A percentile compares a stretch with the other conserved stretches of the same genome.
phyloP scores from a whole-genome alignment of 805 yeast genomes.

The Wickerhamiella spandovensis region DNA sequence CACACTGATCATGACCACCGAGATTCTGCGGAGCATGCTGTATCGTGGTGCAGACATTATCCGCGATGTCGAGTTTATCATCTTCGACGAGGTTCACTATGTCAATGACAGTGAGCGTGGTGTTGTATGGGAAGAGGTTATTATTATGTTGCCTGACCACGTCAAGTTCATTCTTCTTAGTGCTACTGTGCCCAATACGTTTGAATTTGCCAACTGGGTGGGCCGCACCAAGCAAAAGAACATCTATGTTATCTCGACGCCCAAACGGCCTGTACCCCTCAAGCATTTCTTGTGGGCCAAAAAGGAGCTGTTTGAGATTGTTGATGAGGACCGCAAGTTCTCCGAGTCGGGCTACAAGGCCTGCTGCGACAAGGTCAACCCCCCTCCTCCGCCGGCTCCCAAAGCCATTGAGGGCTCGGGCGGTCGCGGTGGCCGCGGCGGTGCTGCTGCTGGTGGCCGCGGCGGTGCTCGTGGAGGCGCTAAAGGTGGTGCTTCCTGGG shows the following conservation, averaged over 20 bases:
- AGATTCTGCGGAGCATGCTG: constrained; percentile 86
- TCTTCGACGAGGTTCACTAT: constrained; percentile 95
- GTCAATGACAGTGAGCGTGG: constrained; percentile 96
- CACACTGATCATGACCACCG: constrained; percentile 95
- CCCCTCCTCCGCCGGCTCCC: constrained; percentile 1
- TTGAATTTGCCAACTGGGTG: constrained; percentile 96
- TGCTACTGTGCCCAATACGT: constrained; percentile 98
- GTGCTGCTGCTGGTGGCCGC: constrained; percentile 21
- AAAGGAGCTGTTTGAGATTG: constrained; percentile 53
- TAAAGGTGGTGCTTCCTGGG: constrained; percentile 26
- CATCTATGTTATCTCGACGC: constrained; percentile 90
- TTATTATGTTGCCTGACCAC: constrained; percentile 94
- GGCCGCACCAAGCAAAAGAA: constrained; percentile 95
- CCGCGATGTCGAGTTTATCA: constrained; percentile 93
- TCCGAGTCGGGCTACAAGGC: constrained; percentile 40
- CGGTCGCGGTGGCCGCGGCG: constrained; percentile 23
- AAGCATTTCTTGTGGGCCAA: constrained; percentile 82
- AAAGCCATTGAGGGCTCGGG: not conserved
- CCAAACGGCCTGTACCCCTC: constrained; percentile 92
- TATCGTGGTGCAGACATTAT: constrained; percentile 94
- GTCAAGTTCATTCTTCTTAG: constrained; percentile 81
- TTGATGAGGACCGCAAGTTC: constrained; percentile 63
- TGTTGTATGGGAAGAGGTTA: constrained; percentile 99
- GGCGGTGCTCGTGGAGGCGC: constrained; percentile 27
- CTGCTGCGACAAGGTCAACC: constrained; percentile 13